phyloP scores from a whole-genome alignment of 2,329 filamentous ascomycete species.

The Sphaerostilbella broomeana region DNA sequence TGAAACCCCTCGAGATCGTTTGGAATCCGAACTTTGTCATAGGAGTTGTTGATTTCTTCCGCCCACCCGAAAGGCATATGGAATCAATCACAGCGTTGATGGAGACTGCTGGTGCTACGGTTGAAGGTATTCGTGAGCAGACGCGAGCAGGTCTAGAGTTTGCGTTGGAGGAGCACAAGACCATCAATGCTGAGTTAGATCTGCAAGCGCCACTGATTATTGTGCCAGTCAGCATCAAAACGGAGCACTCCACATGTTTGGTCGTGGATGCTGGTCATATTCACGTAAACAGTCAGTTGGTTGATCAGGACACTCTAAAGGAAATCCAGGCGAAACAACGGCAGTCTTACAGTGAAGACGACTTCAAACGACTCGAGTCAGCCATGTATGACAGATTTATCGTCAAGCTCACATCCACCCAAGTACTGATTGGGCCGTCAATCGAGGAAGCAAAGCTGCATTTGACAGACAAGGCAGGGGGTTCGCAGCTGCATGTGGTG shows the following conservation, averaged over 20 bases:
- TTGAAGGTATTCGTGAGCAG: constrained; percentile 90
- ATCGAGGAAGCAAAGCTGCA: constrained; percentile 85
- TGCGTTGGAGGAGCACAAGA: constrained; percentile 95
- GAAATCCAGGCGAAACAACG: constrained; percentile 89
- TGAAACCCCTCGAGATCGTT: constrained; percentile 93
- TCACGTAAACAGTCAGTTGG: constrained; percentile 86
- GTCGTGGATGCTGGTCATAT: constrained; percentile 96
- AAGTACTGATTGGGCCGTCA: constrained; percentile 89
- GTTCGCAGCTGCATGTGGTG: constrained; percentile 77
- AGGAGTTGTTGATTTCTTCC: constrained; percentile 90
- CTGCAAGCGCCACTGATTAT: constrained; percentile 95
- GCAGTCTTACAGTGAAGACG: constrained; percentile 78
- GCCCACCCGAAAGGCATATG: constrained; percentile 94
- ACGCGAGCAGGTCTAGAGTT: constrained; percentile 94
- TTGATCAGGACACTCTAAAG: constrained; percentile 82
- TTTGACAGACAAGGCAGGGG: constrained; percentile 59
- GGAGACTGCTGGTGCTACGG: constrained; percentile 91
- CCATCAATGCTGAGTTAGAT: constrained; percentile 91
- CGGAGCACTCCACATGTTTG: constrained; percentile 73
- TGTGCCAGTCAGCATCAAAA: constrained; percentile 85
- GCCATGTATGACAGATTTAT: constrained; percentile 98
- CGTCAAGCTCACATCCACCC: constrained; percentile 87
- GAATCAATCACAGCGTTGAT: constrained; percentile 94
- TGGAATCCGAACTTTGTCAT: constrained; percentile 95
- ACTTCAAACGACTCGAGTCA: constrained; percentile 79